Base-by-base conservation (phyloP, 2,329 filamentous ascomycete genomes). In the Trichoderma guizhouense region DNA sequence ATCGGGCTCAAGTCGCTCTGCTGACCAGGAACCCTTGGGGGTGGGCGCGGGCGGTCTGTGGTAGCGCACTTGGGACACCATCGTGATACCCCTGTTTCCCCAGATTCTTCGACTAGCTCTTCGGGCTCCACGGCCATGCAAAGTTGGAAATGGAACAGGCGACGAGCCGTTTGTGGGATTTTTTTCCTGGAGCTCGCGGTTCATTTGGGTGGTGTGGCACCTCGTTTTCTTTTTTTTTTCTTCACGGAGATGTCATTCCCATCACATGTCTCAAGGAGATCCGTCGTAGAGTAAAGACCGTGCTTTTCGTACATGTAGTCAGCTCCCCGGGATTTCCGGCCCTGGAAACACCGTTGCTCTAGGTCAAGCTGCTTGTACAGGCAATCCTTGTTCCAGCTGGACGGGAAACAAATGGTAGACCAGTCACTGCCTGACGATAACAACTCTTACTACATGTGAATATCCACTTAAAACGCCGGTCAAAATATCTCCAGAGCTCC, bases 31-130 rank as follows among this genome's bases (percentile, higher is more conserved):
- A 69, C 78, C 78, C 76, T 76, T 36, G 64, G 64, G 53, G 36
- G 55, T 28, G 28, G 28, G 28, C 71, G 47, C 15, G 72, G 72
- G 71, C 74, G 74, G 74, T 73, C 69, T 68, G 75, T 75, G 75
- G 76, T 71, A 75, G 77, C 66, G 76, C 77, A 34, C 14, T 60
- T 30, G 76, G 18, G 76, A 77, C 78, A 76, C 79, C 75, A 64
- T 69, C 61, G 73, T 74, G 68, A 69, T 72, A 77, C 78, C 79
- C 77, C 79, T 79, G 58, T 74, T 80, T 79, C 79, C 79, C 79
- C 79, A 75, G 79, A 80, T 79, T 80, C 75, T 77, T 57, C 28
- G 26, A 32, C 55, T 69, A 62, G 43, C 58, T 68, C 43, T 43
- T 63, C 26, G 24, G 55, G 47, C 43, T 71, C 64, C 63, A 69